Evolutionary conservation across 208 protist genomes (phyloP), one percentile per base, ranked within the genome.

Genomic region (Crithidia fasciculata): DNA sequence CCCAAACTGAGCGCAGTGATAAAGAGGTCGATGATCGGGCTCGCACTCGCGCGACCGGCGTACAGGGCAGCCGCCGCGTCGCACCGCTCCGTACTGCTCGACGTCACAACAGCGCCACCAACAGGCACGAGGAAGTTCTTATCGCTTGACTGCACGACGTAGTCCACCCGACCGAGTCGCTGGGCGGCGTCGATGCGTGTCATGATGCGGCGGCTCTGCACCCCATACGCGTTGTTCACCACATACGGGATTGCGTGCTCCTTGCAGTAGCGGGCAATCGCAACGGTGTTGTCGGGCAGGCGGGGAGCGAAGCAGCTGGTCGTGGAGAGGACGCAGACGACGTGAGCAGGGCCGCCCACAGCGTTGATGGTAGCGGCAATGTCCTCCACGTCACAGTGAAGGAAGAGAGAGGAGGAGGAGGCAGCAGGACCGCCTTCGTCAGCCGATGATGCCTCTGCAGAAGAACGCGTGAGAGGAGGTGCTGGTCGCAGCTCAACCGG

Each of bases 71-170:
- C 63, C 0, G 91, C 81, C 36, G 86, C 73, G 0, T 69, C 39
- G n/a, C 76, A 67, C 13, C 19, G n/a, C 39, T 41, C 64, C 60
- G 55, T 69, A 47, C 76, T 69, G 41, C 80, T 53, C 28, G 81
- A 84, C 60, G 72, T 73, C 55, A 95, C 50, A 9, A 95, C 71
- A 6, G 90, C 72, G 12, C 90, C 99, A 12, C 98, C 98, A 2
- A 99, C 98, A 43, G 98, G 99, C 28, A 99, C 98, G 39, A 99
- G 86, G 60, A 99, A 99, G 84, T 99, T 99, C 89, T 99, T 99
- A 74, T 99, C 99, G 2, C 96, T 98, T 37, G 96, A 99, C 65
- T 99, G 98, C 28, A 99, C 87, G 37, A 98, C 83, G 10, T 80
- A 86, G 78, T 99, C 98, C 2, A 99, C 87, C 13, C 96, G 83